These are phyloP conservation scores for Phytophthora lateralis DNA, from an alignment of 352 stramenopile genomes.

Conservation along the genomic window DNA sequence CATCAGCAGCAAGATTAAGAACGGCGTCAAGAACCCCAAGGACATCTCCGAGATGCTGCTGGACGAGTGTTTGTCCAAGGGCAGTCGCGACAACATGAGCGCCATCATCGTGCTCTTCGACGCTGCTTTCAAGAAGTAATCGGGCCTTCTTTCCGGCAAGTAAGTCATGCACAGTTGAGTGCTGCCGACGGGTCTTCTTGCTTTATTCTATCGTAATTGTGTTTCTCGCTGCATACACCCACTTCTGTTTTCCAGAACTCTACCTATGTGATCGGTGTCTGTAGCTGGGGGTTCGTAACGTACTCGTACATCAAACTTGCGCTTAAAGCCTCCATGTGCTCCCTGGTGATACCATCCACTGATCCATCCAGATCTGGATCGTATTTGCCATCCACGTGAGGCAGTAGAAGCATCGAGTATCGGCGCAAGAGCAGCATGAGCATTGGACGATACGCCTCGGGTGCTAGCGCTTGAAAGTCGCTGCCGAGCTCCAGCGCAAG, in stretches of 20 bases:
- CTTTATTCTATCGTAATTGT: slow-evolving; percentile 39
- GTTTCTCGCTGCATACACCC: slow-evolving; percentile 12
- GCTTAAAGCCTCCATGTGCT: slow-evolving; percentile 44
- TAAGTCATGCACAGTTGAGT: slow-evolving; percentile 9
- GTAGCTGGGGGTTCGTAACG: slow-evolving; percentile 31
- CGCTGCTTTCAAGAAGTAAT: slow-evolving; percentile 43
- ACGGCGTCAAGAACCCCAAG: slow-evolving; percentile 49
- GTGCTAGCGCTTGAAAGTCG: slow-evolving; percentile 33
- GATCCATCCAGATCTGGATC: background rate
- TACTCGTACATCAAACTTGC: slow-evolving; percentile 64
- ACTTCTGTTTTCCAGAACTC: slow-evolving; percentile 7
- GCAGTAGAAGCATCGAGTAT: slow-evolving; percentile 36
- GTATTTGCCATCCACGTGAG: slow-evolving; percentile 21
- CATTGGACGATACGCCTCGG: slow-evolving; percentile 44
- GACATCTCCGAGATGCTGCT: slow-evolving; percentile 78
- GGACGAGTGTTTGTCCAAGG: slow-evolving; percentile 82
- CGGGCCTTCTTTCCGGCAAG: slow-evolving; percentile 23
- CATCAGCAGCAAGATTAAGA: slow-evolving; percentile 79
- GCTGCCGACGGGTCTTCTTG: slow-evolving; percentile 3
- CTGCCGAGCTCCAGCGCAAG: slow-evolving; percentile 41
- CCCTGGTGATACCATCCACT: slow-evolving; percentile 1
- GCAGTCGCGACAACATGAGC: slow-evolving; percentile 90
- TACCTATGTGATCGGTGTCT: slow-evolving; percentile 12
- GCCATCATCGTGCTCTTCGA: slow-evolving; percentile 82
- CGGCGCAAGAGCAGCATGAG: slow-evolving; percentile 41